These are phyloP conservation scores for Dioscorea cayenensis DNA, from an alignment of 116 monocot genomes.

Conservation along the genomic window DNA sequence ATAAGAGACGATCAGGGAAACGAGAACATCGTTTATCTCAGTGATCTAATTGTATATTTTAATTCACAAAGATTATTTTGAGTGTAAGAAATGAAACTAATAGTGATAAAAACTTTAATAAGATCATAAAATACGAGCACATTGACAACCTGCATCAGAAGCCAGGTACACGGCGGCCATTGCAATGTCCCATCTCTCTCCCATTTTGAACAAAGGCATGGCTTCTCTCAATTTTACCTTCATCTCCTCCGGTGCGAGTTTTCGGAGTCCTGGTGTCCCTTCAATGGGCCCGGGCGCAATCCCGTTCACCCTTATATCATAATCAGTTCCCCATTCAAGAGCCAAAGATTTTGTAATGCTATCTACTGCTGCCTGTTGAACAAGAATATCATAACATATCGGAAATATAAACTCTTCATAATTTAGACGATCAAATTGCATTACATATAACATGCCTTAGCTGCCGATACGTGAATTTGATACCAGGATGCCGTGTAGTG, in stretches of 20 bases:
- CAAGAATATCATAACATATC: not conserved
- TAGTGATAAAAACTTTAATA: not conserved
- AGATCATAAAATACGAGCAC: not conserved
- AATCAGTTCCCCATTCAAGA: slow-evolving; percentile 95
- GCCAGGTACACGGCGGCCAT: slow-evolving; percentile 85
- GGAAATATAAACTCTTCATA: too few relatives aligned
- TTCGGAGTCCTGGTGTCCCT: slow-evolving; percentile 54
- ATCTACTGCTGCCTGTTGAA: slow-evolving; percentile 79
- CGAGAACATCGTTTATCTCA: too few relatives aligned
- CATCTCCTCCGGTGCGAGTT: slow-evolving; percentile 49
- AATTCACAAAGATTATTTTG: too few relatives aligned
- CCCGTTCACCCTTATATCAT: slow-evolving; percentile 84
- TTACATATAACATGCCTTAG: slow-evolving; percentile 50
- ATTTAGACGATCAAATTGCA: not conserved
- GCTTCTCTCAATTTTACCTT: slow-evolving; percentile 12
- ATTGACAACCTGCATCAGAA: slow-evolving; percentile 73
- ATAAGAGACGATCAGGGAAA: not conserved
- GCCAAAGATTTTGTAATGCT: slow-evolving; percentile 90
- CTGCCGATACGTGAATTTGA: slow-evolving; percentile 92
- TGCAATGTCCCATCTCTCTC: slow-evolving; percentile 91
- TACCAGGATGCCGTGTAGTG: slow-evolving; percentile 97
- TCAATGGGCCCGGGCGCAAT: slow-evolving; percentile 90
- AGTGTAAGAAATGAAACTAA: not conserved
- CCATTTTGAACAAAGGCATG: slow-evolving; percentile 46
- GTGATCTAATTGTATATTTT: too few relatives aligned